Base-by-base conservation (phyloP, 805 yeast species). In the Teunomyces barrocoloradensis region DNA sequence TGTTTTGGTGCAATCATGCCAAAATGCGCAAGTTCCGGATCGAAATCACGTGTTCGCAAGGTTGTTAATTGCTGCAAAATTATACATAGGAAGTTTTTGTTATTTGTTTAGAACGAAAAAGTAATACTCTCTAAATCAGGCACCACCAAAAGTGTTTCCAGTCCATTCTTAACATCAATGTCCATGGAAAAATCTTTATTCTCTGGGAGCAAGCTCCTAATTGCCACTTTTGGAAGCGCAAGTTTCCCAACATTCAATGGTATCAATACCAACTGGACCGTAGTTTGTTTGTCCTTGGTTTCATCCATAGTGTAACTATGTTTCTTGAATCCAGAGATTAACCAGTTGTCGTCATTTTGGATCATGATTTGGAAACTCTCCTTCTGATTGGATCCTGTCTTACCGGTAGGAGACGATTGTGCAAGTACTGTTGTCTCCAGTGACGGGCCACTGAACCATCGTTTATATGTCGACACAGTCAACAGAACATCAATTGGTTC, bases 231-330 rank as follows among this genome's bases (percentile, higher is more conserved):
- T 0, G 97, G 97, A 30, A 87, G 69, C 1, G 73, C 65, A 7
- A 91, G 60, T 48, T 84, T 82, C 0, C 98, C 97, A 18, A 84
- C 80, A 50, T 80, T 84, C 45, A 89, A 62, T 1, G 98, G 97
- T 12, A 89, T 75, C 51, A 91, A 63, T 3, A 77, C 67, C 13
- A 90, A 48, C 13, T 74, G 63, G 32, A 73, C 49, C 12, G 47
- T 50, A 21, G 52, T 45, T n/a, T 35, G 43, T 38, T 40, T 48
- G 21, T 46, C 57, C 2, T n/a, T 7, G 6, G 32, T 38, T 23
- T 32, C 42, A 44, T 43, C 54, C 4, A 76, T 64, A 2, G 69
- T 60, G 51, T 89, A 78, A 9, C 70, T 60, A 39, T 81, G 80
- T 47, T 72, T 74, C 49, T 81, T 81, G 51, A 78, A 73, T 0